These are phyloP conservation scores for Ensete glaucum DNA, from an alignment of 176 grass and related monocot genomes.

Conservation along the genomic window DNA sequence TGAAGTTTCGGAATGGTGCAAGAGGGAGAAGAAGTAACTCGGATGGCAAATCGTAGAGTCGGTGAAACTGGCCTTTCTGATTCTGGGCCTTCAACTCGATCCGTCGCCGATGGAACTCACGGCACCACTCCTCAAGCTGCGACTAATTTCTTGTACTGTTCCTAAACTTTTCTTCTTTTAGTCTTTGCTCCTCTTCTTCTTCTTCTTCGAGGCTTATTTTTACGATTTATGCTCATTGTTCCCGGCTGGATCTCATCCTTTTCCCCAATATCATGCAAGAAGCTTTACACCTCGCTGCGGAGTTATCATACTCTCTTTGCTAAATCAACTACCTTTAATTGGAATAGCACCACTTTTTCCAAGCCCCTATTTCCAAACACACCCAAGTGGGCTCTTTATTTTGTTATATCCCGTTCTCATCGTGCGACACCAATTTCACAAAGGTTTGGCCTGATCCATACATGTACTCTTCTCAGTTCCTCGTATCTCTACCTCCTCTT, in stretches of 20 bases:
- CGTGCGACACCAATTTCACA: conserved; percentile 1
- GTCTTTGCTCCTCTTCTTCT: too few species aligned
- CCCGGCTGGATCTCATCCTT: neutral
- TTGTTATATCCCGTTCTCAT: neutral
- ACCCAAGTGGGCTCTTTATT: conserved; percentile 3
- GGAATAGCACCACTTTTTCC: neutral
- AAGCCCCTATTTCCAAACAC: neutral
- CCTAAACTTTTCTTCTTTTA: conserved; percentile 1
- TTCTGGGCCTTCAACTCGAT: conserved; percentile 26
- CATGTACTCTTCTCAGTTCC: conserved; percentile 1
- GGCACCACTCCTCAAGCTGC: conserved; percentile 14
- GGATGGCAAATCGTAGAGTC: conserved; percentile 9
- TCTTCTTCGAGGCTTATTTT: neutral
- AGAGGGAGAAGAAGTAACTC: neutral
- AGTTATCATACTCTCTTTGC: neutral
- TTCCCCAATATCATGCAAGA: neutral
- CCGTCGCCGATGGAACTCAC: conserved; percentile 23
- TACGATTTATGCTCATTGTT: neutral
- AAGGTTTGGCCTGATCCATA: conserved; percentile 10
- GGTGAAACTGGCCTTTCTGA: neutral
- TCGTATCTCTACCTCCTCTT: conserved; percentile 6
- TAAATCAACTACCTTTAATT: neutral
- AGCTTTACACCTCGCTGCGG: neutral
- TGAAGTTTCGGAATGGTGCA: neutral
- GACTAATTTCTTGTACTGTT: conserved; percentile 31